Evolutionary conservation across 225 moss, liverwort and hornwort species (phyloP), one percentile per base, ranked within the genome.

Genomic region (Ulota crispa): DNA sequence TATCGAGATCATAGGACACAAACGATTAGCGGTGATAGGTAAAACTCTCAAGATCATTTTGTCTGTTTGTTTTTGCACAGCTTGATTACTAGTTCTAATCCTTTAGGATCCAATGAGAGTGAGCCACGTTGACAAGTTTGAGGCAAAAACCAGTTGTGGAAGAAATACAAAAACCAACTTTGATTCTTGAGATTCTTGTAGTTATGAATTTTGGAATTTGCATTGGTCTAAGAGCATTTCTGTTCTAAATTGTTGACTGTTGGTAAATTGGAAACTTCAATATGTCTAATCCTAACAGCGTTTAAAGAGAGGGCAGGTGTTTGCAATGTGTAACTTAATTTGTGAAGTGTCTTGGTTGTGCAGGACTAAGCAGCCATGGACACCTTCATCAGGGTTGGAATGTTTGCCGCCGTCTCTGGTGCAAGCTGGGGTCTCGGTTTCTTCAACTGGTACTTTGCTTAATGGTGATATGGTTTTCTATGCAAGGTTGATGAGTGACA

Each of bases 281-380:
- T 24, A 11, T 66, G 0, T 50, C 18, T 18, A 50, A 50, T 18
- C 0, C 3, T 65, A 10, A 11, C 36, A n/a, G 36, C 36, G 18
- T 54, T 42, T 60, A 6, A 60, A 11, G 39, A 26, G 26, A 59
- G 26, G n/a, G 56, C 37, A 18, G 9, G 37, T 19, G 47, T 63
- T 31, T 64, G 77, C 32, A 32, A 64, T n/a, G 1, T 10, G 32
- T 31, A n/a, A 14, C 47, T 6, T 50, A 32, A 3, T 77, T 32
- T 50, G 59, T n/a, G n/a, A 66, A 54, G 12, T 66, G 7, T 18
- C 9, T n/a, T 31, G 16, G 32, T 10, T 34, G 59, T 76, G 85
- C 64, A 90, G 90, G 77, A 30, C 59, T 8, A 76, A 68, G 79
- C 87, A 83, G 68, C 27, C 85, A 76, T 84, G 81, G 81, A 42